phyloP scores from a whole-genome alignment of 106 monocot genomes.

The Allium cepa region DNA sequence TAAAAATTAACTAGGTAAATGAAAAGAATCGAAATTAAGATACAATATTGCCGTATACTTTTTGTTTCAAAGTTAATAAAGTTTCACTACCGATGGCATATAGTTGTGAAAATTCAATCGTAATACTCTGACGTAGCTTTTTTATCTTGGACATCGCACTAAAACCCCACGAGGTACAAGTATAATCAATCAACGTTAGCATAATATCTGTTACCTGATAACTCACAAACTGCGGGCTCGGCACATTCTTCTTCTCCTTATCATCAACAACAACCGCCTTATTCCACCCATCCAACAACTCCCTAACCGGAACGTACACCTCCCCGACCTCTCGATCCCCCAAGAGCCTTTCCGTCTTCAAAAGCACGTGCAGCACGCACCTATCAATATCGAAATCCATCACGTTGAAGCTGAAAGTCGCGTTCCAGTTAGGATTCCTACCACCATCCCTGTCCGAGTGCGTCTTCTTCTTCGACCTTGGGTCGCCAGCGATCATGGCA shows the following conservation, averaged over 20 bases:
- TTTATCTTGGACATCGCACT: too few species aligned
- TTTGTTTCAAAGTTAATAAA: too few species aligned
- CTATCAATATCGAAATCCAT: slow-evolving; percentile 15
- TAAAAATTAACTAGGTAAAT: too few species aligned
- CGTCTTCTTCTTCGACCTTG: slow-evolving; percentile 42
- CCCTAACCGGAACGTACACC: slow-evolving; percentile 58
- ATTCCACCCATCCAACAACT: slow-evolving; percentile 31
- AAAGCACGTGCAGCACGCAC: slow-evolving; percentile 38
- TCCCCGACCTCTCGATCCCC: slow-evolving; percentile 85
- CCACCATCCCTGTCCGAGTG: slow-evolving; percentile 40
- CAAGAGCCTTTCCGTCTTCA: slow-evolving; percentile 48
- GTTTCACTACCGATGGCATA: too few species aligned
- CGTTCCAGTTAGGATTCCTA: slow-evolving; percentile 68
- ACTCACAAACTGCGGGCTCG: slow-evolving; percentile 6
- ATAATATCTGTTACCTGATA: slow-evolving; percentile 5
- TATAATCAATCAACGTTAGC: too few species aligned
- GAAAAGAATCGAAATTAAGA: too few species aligned
- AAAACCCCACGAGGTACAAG: too few species aligned
- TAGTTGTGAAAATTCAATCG: too few species aligned
- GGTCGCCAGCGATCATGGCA: slow-evolving; percentile 51
- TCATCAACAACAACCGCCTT: not conserved
- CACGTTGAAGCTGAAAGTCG: slow-evolving; percentile 45
- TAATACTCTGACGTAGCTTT: too few species aligned
- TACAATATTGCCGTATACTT: too few species aligned
- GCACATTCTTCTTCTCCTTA: not conserved